These are phyloP conservation scores for Kregervanrija delftensis DNA, from an alignment of 805 yeast species.

Conservation along the genomic window DNA sequence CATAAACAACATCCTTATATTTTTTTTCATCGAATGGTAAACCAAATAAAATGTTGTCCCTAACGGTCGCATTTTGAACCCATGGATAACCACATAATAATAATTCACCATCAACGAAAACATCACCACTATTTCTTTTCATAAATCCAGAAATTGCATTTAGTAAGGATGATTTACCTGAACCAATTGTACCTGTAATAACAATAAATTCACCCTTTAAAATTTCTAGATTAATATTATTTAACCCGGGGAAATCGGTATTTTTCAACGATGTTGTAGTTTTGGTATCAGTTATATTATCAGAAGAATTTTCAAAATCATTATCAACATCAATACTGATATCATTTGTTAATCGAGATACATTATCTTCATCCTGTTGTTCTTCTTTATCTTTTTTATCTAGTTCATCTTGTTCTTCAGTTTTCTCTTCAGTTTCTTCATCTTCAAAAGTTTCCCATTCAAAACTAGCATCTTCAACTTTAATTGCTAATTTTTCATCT, in stretches of 20 bases:
- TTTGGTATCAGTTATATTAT: neutral
- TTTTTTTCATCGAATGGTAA: constrained; percentile 39
- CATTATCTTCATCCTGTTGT: neutral
- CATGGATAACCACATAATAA: constrained; percentile 63
- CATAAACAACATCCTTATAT: constrained; percentile 49
- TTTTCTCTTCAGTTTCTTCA: constrained; percentile 20
- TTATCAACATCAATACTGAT: neutral
- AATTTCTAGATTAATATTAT: constrained; percentile 45
- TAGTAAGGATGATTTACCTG: constrained; percentile 68
- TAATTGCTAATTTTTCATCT: constrained; percentile 35
- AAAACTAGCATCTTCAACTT: constrained; percentile 49
- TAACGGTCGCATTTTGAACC: constrained; percentile 77
- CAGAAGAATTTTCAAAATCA: neutral
- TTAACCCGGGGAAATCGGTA: constrained; percentile 36
- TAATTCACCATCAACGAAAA: constrained; percentile 46
- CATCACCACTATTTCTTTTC: constrained; percentile 46
- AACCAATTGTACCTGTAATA: constrained; percentile 62
- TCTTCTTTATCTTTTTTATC: neutral
- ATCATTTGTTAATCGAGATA: neutral
- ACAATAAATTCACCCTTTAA: constrained; percentile 65
- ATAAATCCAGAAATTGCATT: constrained; percentile 69
- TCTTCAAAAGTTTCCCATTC: constrained; percentile 54
- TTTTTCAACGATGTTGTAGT: neutral
- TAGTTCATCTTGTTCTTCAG: constrained; percentile 8
- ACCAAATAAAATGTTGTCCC: constrained; percentile 71